A percentile compares a stretch with the other conserved stretches of the same genome.
phyloP scores from a whole-genome alignment of 164 flowering plant genomes.

The Hamamelis virginiana region DNA sequence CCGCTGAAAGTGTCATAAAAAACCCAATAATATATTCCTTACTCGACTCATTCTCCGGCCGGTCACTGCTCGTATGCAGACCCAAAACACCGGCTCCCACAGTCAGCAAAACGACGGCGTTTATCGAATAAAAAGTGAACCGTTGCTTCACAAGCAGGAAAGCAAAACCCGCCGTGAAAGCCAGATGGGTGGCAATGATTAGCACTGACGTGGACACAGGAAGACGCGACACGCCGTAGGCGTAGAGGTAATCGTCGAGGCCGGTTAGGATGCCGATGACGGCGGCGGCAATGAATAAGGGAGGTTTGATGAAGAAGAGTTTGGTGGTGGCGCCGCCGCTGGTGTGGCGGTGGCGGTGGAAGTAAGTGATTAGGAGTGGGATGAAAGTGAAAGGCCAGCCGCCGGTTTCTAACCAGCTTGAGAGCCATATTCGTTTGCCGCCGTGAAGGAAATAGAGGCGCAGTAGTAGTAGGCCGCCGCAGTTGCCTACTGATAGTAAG shows the following conservation, averaged over 20 bases:
- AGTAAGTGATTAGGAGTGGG: slow-evolving; percentile 33
- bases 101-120: slow-evolving; percentile 45
- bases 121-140: slow-evolving; percentile 48
- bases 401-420: slow-evolving; percentile 50
- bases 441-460: slow-evolving; percentile 68
- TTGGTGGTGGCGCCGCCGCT: slow-evolving; percentile 6
- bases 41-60: slow-evolving; percentile 30
- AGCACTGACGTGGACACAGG: slow-evolving; percentile 61
- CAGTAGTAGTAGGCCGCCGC: slow-evolving; percentile 50
- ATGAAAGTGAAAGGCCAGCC: slow-evolving; percentile 54
- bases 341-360: slow-evolving; percentile 23
- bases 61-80: slow-evolving; percentile 31
- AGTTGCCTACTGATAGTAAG: slow-evolving; percentile 39
- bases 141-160: slow-evolving; percentile 46
- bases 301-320: slow-evolving; percentile 24
- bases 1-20: slow-evolving; percentile 36
- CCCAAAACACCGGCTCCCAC: slow-evolving; percentile 46
- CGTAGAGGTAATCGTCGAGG: slow-evolving; percentile 45
- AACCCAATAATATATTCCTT: slow-evolving; percentile 38
- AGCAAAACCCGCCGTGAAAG: slow-evolving; percentile 52
- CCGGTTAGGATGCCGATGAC: slow-evolving; percentile 47
- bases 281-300: slow-evolving; percentile 29
- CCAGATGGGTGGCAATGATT: slow-evolving; percentile 48
- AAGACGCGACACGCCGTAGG: slow-evolving; percentile 40
- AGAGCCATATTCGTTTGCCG: slow-evolving; percentile 52